Conservation (phyloP, 1,284 basidiomycete genomes). For the Rhodotorula sp. region DNA sequence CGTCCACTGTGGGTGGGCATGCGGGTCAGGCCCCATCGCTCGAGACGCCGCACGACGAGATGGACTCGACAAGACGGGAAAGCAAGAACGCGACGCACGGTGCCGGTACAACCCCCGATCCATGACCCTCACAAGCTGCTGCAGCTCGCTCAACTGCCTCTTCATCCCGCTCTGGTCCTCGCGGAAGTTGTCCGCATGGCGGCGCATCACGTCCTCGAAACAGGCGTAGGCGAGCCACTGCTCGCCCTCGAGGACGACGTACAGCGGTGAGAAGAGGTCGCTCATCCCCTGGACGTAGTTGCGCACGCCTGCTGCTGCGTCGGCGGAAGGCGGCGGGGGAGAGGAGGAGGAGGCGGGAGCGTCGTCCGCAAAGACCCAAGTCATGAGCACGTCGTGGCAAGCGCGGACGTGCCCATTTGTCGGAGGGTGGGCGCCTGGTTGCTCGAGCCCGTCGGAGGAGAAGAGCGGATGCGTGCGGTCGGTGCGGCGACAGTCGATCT, state of each 20-base stretch:
- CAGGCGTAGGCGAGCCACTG: slow-evolving; percentile 93
- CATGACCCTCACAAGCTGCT: slow-evolving; percentile 87
- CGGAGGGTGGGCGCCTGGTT: slow-evolving; percentile 39
- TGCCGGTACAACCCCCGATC: slow-evolving; percentile 90
- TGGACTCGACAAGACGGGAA: neutral
- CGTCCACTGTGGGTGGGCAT: slow-evolving; percentile 45
- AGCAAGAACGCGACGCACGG: slow-evolving; percentile 53
- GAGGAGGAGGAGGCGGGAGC: too few relatives aligned
- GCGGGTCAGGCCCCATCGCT: neutral
- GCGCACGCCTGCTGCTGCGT: slow-evolving; percentile 46
- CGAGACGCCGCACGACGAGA: too few relatives aligned
- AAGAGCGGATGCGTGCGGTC: slow-evolving; percentile 89
- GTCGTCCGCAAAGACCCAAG: slow-evolving; percentile 68
- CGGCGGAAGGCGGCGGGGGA: neutral
- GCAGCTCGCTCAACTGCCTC: slow-evolving; percentile 81
- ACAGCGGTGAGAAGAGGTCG: slow-evolving; percentile 90
- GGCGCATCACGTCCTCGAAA: slow-evolving; percentile 90
- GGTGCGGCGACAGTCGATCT: slow-evolving; percentile 96
- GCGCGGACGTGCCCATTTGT: slow-evolving; percentile 66
- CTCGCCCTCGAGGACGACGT: slow-evolving; percentile 85
- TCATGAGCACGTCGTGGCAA: slow-evolving; percentile 78
- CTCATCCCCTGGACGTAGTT: slow-evolving; percentile 97
- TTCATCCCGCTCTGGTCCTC: slow-evolving; percentile 99
- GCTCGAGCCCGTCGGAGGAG: slow-evolving; percentile 49
- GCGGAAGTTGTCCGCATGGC: slow-evolving; percentile 93